Conservation (phyloP, 2,329 filamentous ascomycete genomes). For the Trichoderma endophyticum region DNA sequence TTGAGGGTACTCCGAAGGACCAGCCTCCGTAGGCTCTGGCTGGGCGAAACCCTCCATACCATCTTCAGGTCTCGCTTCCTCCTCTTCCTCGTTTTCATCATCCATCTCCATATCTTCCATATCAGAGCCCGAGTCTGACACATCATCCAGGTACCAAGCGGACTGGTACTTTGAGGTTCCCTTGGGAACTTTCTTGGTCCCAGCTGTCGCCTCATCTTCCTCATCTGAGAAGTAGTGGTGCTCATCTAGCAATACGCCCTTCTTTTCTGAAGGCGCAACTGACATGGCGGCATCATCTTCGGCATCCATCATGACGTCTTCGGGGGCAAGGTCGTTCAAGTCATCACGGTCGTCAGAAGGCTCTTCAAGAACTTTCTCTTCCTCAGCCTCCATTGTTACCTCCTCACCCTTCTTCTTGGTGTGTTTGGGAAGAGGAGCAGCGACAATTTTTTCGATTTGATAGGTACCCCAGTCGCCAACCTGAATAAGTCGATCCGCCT, state of each 20-base stretch:
- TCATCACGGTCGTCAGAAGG: constrained; percentile 81
- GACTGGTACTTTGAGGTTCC: constrained; percentile 93
- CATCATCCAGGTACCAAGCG: constrained; percentile 83
- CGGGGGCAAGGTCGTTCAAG: constrained; percentile 77
- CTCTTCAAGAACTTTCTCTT: constrained; percentile 60
- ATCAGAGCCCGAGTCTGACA: constrained; percentile 84
- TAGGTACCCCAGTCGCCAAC: constrained; percentile 93
- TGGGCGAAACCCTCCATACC: constrained; percentile 69
- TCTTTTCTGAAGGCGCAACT: constrained; percentile 51
- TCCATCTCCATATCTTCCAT: constrained; percentile 63
- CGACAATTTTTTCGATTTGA: constrained; percentile 84
- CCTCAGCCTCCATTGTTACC: constrained; percentile 58
- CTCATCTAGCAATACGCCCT: constrained; percentile 90
- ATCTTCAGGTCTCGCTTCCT: constrained; percentile 69
- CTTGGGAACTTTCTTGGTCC: constrained; percentile 74
- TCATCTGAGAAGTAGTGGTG: constrained; percentile 98
- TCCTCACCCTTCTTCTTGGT: constrained; percentile 63
- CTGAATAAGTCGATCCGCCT: constrained; percentile 85
- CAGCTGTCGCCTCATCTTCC: constrained; percentile 50
- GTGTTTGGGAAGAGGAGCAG: constrained; percentile 63
- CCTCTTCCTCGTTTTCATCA: constrained; percentile 50
- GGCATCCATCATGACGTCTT: constrained; percentile 71
- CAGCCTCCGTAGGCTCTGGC: constrained; percentile 70
- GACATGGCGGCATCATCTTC: constrained; percentile 51
- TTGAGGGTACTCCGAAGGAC: constrained; percentile 84